Evolutionary conservation across 2,329 filamentous ascomycete genomes (phyloP).

Genomic region (Trichoderma sp.): DNA sequence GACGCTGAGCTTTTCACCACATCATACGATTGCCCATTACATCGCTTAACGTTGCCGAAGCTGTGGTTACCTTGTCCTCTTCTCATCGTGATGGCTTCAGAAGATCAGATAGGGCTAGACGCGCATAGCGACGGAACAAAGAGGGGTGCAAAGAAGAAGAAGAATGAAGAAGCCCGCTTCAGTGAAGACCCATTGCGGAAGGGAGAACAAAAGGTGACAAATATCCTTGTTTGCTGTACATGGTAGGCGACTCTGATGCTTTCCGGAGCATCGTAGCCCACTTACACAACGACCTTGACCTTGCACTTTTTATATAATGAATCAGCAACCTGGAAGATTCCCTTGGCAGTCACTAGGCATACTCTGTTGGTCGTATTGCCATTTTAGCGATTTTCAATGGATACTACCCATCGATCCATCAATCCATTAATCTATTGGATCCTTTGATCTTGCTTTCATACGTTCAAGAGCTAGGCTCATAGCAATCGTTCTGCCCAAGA

Average conservation of each 20-base stretch:
- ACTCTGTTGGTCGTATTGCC: background rate
- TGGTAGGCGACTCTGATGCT: background rate
- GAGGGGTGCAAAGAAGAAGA: background rate
- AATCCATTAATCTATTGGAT: background rate
- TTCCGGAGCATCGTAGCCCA: background rate
- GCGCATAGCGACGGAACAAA: slow-evolving; percentile 13
- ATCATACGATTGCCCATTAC: background rate
- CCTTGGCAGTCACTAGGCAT: background rate
- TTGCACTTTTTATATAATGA: background rate
- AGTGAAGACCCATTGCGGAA: background rate
- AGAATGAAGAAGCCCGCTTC: background rate
- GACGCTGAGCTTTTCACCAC: background rate
- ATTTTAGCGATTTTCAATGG: background rate
- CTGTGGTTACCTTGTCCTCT: background rate
- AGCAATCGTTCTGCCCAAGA: background rate
- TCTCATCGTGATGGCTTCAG: background rate
- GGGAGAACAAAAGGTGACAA: background rate
- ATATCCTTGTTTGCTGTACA: background rate
- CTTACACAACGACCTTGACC: background rate
- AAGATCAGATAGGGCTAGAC: background rate
- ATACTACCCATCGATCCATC: background rate
- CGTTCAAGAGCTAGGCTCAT: background rate
- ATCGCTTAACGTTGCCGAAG: background rate
- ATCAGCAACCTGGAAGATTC: background rate
- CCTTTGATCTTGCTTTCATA: background rate